These are phyloP conservation scores for Trypanosomatidae sp. DNA, from an alignment of 208 protist species.

Conservation along the genomic window DNA sequence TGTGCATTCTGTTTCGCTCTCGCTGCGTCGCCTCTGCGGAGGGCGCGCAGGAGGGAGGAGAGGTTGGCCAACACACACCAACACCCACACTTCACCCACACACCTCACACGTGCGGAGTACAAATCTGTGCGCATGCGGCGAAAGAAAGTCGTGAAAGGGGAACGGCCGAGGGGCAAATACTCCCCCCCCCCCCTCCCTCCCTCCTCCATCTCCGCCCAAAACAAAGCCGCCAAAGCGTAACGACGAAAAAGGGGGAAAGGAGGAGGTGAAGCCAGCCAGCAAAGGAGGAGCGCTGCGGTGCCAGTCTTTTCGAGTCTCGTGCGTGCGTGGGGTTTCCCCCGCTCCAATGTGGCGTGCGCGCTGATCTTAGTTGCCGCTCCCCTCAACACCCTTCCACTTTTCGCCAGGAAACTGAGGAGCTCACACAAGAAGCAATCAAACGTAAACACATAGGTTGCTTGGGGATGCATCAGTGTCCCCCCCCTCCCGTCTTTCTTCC, in stretches of 20 bases:
- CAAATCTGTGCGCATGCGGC: not conserved
- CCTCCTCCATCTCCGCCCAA: not conserved
- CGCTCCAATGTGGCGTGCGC: not conserved
- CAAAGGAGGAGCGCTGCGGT: not conserved
- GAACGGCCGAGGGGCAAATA: not conserved
- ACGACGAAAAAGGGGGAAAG: not conserved
- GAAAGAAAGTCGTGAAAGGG: not conserved
- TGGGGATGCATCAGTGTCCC: not conserved
- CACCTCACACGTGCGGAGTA: not conserved
- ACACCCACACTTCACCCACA: not conserved
- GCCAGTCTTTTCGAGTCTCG: not conserved
- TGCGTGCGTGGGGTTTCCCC: not conserved
- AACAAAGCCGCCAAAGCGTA: not conserved
- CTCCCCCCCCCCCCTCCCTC: not conserved
- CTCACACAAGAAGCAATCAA: not conserved
- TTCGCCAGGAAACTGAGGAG: not conserved
- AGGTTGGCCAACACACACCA: not conserved
- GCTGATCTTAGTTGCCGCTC: not conserved
- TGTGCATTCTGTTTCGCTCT: not conserved
- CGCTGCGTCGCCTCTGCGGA: not conserved
- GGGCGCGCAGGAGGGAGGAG: not conserved
- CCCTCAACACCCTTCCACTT: not conserved
- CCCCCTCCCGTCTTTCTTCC: not conserved
- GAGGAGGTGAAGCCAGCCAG: not conserved
- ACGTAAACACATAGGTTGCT: not conserved